phyloP scores from a whole-genome alignment of 1,284 basidiomycete species.

The Pterula multifida region DNA sequence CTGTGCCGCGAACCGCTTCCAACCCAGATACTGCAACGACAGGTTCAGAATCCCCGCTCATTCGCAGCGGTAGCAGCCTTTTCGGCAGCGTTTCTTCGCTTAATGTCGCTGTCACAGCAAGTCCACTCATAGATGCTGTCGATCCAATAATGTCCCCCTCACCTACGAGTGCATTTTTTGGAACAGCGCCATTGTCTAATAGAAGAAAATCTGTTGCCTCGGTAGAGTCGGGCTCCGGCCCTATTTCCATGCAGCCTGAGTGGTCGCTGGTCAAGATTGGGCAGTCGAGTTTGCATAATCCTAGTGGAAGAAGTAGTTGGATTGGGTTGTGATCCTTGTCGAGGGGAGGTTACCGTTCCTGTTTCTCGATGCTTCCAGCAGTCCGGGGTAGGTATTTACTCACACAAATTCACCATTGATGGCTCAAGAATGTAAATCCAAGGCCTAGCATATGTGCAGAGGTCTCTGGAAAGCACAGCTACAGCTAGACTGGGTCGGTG shows the following conservation, averaged over 20 bases:
- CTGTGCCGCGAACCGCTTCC: slow-evolving; percentile 26
- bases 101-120: neutral
- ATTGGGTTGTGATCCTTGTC: slow-evolving; percentile 57
- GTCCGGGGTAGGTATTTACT: too few species aligned
- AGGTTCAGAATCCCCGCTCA: slow-evolving; percentile 10
- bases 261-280: slow-evolving; percentile 72
- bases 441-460: too few species aligned
- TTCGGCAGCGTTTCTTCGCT: neutral
- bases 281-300: slow-evolving; percentile 85
- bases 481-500: too few species aligned
- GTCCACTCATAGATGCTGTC: neutral
- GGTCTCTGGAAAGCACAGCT: too few species aligned
- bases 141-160: slow-evolving; percentile 8
- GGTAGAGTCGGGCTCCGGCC: neutral
- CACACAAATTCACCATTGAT: too few species aligned
- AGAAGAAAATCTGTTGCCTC: neutral
- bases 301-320: slow-evolving; percentile 83
- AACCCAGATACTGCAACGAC: slow-evolving; percentile 13
- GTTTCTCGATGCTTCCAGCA: too few species aligned
- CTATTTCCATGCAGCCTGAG: slow-evolving; percentile 9
- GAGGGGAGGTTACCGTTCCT: too few species aligned
- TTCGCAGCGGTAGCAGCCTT: neutral
- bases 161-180: slow-evolving; percentile 2
- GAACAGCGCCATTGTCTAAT: neutral
- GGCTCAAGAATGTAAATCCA: too few species aligned